Conservation (phyloP, 2,329 filamentous ascomycete species). For the Beauveria caledonica region DNA sequence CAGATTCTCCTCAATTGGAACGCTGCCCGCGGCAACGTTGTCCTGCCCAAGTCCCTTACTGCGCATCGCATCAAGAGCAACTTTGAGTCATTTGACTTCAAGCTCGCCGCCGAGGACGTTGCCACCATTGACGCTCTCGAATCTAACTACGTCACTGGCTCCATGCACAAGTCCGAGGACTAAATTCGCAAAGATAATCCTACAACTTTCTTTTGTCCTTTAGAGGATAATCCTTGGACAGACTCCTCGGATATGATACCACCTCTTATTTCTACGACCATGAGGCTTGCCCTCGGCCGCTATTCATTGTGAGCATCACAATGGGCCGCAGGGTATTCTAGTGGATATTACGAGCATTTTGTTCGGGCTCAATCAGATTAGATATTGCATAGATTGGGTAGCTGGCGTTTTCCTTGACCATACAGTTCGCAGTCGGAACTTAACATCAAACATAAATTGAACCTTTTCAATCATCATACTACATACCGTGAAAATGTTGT, state of each 20-base stretch:
- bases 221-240: conserved; percentile 10
- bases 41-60: conserved; percentile 65
- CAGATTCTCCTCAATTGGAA: conserved; percentile 76
- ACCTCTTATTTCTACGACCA: conserved; percentile 10
- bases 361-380: conserved; percentile 10
- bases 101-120: conserved; percentile 54
- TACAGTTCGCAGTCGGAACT: neutral
- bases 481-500: no score
- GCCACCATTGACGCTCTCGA: conserved; percentile 55
- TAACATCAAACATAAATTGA: neutral
- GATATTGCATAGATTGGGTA: conserved; percentile 10
- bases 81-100: conserved; percentile 52
- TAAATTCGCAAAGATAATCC: conserved; percentile 16
- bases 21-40: conserved; percentile 64
- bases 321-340: neutral
- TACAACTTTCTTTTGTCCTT: neutral
- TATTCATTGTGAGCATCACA: neutral
- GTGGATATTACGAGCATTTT: conserved; percentile 7
- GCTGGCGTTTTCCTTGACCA: conserved; percentile 8
- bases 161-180: conserved; percentile 32
- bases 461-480: neutral
- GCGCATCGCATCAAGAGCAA: conserved; percentile 59
- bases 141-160: conserved; percentile 63
- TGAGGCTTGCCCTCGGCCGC: neutral
- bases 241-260: conserved; percentile 10